Percentiles rank a stretch among this genome's conserved stretches.
Evolutionary conservation across 2,329 filamentous ascomycete species (phyloP).

Genomic region (Exserohilum rostratum): DNA sequence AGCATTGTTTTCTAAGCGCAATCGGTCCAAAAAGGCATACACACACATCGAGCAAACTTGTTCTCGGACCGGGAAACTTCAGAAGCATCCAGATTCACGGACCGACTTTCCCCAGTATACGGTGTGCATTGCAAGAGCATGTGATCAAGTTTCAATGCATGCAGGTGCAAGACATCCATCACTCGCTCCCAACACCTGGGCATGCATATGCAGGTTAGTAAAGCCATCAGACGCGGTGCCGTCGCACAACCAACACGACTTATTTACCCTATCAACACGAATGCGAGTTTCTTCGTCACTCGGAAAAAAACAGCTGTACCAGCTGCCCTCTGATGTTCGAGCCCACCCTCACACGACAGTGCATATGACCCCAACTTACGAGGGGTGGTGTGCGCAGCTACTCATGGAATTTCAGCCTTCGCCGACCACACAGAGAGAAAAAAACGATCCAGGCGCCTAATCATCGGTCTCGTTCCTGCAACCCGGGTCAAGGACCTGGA

Average conservation of each 20-base stretch:
- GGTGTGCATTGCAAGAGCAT: constrained; percentile 15
- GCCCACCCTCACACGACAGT: neutral
- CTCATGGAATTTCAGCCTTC: neutral
- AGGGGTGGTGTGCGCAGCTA: neutral
- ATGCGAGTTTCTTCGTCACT: neutral
- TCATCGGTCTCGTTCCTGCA: constrained; percentile 2
- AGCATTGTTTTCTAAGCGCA: too few relatives aligned
- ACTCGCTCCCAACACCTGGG: constrained; percentile 8
- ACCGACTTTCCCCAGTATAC: neutral
- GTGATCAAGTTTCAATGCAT: constrained; percentile 24
- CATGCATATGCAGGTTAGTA: constrained; percentile 21
- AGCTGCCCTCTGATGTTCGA: neutral
- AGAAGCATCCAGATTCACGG: neutral
- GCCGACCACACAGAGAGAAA: neutral
- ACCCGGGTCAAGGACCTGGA: constrained; percentile 1
- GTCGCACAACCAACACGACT: constrained; percentile 1
- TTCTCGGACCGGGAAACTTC: neutral
- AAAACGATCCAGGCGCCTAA: neutral
- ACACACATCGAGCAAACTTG: too few relatives aligned
- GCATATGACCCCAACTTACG: neutral
- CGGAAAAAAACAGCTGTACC: neutral
- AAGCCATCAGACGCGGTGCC: constrained; percentile 3
- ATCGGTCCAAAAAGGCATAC: too few relatives aligned
- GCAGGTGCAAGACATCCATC: constrained; percentile 13
- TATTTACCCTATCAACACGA: neutral